A percentile compares a stretch with the other conserved stretches of the same genome.
phyloP scores from a whole-genome alignment of 768 basidiomycete genomes.

The Boletus reticulatus region DNA sequence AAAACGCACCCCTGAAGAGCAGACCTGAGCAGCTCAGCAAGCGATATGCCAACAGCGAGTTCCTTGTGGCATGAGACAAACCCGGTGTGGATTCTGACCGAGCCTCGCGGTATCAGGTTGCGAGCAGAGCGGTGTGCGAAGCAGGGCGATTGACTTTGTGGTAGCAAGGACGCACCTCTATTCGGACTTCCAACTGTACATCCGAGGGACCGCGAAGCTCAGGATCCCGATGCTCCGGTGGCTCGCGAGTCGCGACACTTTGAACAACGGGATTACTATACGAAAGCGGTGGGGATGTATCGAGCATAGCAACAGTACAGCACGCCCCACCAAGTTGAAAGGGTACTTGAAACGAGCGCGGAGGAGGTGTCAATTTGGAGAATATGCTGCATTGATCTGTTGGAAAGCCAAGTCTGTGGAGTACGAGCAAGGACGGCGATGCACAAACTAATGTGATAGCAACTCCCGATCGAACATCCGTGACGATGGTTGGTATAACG shows the following conservation, averaged over 20 bases:
- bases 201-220: slow-evolving; percentile 9
- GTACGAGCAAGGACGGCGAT: slow-evolving; percentile 23
- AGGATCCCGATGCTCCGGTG: slow-evolving; percentile 3
- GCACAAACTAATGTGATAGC: slow-evolving; percentile 26
- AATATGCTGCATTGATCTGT: slow-evolving; percentile 23
- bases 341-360: slow-evolving; percentile 28
- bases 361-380: slow-evolving; percentile 23
- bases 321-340: slow-evolving; percentile 28
- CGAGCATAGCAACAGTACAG: slow-evolving; percentile 35
- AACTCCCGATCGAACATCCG: slow-evolving; percentile 21
- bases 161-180: neutral
- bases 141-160: slow-evolving; percentile 15
- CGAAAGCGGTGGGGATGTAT: slow-evolving; percentile 32
- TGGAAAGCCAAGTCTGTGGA: slow-evolving; percentile 16
- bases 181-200: slow-evolving; percentile 1
- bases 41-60: slow-evolving; percentile 9
- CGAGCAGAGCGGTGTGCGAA: neutral
- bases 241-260: slow-evolving; percentile 13
- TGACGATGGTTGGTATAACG: slow-evolving; percentile 17
- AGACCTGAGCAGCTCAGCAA: slow-evolving; percentile 3
- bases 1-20: slow-evolving; percentile 5
- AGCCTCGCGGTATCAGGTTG: neutral
- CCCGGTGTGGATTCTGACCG: slow-evolving; percentile 6
- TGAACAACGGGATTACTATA: slow-evolving; percentile 39
- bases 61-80: slow-evolving; percentile 6